Base-by-base conservation (phyloP, 2,329 filamentous ascomycete genomes). In the Penicillium sp. region DNA sequence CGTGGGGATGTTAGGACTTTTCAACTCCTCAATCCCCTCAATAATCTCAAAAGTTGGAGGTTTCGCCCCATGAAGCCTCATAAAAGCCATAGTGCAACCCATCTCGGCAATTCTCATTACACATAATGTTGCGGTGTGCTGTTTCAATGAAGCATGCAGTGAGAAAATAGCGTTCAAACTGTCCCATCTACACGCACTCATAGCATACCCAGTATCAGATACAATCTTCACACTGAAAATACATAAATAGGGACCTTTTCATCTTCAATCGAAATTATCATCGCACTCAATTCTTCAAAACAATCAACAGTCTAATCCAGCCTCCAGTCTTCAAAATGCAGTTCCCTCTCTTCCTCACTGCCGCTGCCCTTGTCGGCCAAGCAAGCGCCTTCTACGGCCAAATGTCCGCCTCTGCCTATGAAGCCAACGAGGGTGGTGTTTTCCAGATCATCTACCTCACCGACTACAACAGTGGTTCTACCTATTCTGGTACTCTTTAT, bases 401-500 rank as follows among this genome's bases (percentile, higher is more conserved):
- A 31, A 53, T 59, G 53, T 35, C 53, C 10, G 53, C 50, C 10
- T 59, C 57, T 11, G 53, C 14, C 41, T 53, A 54, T n/a, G 11
- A 13, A 3, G 14, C 4, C 2, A 51, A 54, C 21, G 50, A 56
- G 27, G 53, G 57, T 41, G 47, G 46, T 31, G 5, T 21, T 24
- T 59, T 24, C 47, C 57, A 59, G 19, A 48, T 41, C 6, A 53
- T 59, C 27, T 39, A 35, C n/a, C 43, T 59, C 4, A 56, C 35
- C 13, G 57, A 59, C 47, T 56, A 56, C 29, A 56, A 48, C 22
- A 59, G 39, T n/a, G 53, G 53, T 3, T 59, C 57, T 11, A 51
- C 43, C 41, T 59, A 59, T 21, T n/a, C 35, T 6, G 54, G 47
- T 24, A 53, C 31, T 2, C 50, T 59, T 4, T 46, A 27, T 3